These are phyloP conservation scores for Penicillium sp. DNA, from an alignment of 2,329 filamentous ascomycete species.

Conservation along the genomic window DNA sequence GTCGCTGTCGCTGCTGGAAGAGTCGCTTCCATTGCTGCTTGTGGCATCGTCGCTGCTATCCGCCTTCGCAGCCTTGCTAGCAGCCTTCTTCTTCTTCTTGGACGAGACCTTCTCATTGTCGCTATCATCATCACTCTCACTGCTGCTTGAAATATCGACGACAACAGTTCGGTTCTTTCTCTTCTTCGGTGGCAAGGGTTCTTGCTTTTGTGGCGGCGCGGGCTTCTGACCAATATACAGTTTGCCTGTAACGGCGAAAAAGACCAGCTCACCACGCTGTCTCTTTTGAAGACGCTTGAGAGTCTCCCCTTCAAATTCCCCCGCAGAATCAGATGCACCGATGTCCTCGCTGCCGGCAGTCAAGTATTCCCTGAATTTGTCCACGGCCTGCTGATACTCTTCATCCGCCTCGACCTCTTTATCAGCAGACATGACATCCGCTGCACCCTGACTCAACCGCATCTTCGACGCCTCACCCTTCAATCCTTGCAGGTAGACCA, in stretches of 20 bases:
- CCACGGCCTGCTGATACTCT: conserved; percentile 57
- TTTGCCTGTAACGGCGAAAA: conserved; percentile 37
- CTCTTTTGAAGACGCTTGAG: conserved; percentile 39
- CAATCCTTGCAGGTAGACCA: conserved; percentile 77
- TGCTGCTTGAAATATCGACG: conserved; percentile 48
- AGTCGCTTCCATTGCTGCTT: conserved; percentile 25
- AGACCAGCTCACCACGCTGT: conserved; percentile 43
- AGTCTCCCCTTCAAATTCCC: conserved; percentile 29
- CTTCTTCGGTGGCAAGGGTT: conserved; percentile 37
- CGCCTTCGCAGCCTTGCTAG: conserved; percentile 9
- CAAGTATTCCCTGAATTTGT: conserved; percentile 46
- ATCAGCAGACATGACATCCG: conserved; percentile 57
- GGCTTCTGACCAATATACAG: conserved; percentile 33
- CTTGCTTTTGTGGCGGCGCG: conserved; percentile 29
- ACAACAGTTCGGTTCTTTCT: conserved; percentile 49
- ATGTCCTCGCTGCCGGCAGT: conserved; percentile 31
- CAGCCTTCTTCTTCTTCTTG: conserved; percentile 23
- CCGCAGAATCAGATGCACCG: conserved; percentile 22
- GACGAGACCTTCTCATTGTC: conserved; percentile 25
- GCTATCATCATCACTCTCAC: conserved; percentile 38
- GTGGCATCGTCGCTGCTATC: conserved; percentile 25
- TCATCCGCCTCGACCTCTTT: conserved; percentile 45
- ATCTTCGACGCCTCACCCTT: conserved; percentile 72
- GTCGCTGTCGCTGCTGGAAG: conserved; percentile 31
- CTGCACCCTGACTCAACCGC: conserved; percentile 68